Evolutionary conservation across 163 green algal species (phyloP).

Genomic region (Scenedesmus sp.): DNA sequence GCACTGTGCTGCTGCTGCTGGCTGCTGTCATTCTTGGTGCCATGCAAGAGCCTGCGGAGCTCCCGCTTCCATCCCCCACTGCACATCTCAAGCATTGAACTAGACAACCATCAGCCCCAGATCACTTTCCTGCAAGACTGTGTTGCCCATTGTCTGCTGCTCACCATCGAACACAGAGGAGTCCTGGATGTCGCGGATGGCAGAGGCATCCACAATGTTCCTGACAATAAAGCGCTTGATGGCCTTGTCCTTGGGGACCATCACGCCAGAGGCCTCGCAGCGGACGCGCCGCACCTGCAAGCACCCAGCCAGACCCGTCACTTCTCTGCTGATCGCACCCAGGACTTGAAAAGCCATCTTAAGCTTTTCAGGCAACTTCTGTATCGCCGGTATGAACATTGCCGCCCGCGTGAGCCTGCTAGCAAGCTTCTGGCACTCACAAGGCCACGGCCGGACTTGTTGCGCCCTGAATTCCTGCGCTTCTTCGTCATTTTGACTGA

Average conservation of each 20-base stretch:
- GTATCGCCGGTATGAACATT: not conserved
- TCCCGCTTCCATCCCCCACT: not conserved
- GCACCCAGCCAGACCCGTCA: not conserved
- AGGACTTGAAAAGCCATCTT: not conserved
- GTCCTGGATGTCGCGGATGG: conserved; percentile 98
- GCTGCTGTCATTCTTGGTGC: not conserved
- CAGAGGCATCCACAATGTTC: conserved; percentile 98
- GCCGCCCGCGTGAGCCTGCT: not conserved
- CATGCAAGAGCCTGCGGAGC: not conserved
- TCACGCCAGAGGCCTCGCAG: conserved; percentile 91
- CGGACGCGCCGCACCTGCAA: conserved; percentile 88
- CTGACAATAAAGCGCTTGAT: conserved; percentile 99
- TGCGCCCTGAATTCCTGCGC: conserved; percentile 86
- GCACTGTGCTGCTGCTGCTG: not conserved
- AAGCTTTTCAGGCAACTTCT: not conserved
- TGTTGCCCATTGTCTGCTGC: not conserved
- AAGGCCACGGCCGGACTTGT: conserved; percentile 94
- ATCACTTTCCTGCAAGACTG: not conserved
- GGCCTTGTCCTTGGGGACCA: conserved; percentile 98
- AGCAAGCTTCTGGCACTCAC: conserved; percentile 60
- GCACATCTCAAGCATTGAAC: not conserved
- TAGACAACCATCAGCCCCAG: not conserved
- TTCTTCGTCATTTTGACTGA: conserved; percentile 92
- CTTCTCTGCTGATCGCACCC: not conserved
- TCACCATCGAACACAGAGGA: conserved; percentile 93